phyloP scores from a whole-genome alignment of 2,329 filamentous ascomycete genomes.

The Fusarium pininemorale region DNA sequence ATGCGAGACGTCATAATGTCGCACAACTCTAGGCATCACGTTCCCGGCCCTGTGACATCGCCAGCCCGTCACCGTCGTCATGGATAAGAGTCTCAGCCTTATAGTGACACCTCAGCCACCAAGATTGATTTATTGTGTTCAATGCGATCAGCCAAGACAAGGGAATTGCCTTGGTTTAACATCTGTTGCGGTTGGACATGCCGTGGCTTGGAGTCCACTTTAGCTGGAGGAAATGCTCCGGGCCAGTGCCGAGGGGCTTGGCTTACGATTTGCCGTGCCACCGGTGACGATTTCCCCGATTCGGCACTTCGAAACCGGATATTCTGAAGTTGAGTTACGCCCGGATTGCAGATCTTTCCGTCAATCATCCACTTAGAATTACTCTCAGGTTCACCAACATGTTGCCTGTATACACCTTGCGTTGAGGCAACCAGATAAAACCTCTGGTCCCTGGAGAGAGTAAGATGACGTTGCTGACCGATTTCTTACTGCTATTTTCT shows the following conservation, averaged over 20 bases:
- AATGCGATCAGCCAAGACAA: not conserved
- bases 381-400: not conserved
- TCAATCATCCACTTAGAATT: not conserved
- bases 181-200: not conserved
- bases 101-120: not conserved
- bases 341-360: not conserved
- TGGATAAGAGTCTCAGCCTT: not conserved
- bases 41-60: not conserved
- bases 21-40: not conserved
- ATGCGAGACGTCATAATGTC: not conserved
- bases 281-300: not conserved
- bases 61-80: not conserved
- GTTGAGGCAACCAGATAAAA: not conserved
- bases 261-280: not conserved
- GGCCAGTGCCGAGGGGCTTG: not conserved
- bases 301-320: not conserved
- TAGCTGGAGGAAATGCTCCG: not conserved
- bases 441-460: rapidly evolving
- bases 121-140: not conserved
- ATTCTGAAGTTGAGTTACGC: not conserved
- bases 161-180: not conserved
- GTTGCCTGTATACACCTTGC: not conserved
- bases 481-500: not conserved
- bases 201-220: not conserved
- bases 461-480: not conserved